These are phyloP conservation scores for Vaccinium myrtillus DNA, from an alignment of 148 eudicot species.

Conservation along the genomic window DNA sequence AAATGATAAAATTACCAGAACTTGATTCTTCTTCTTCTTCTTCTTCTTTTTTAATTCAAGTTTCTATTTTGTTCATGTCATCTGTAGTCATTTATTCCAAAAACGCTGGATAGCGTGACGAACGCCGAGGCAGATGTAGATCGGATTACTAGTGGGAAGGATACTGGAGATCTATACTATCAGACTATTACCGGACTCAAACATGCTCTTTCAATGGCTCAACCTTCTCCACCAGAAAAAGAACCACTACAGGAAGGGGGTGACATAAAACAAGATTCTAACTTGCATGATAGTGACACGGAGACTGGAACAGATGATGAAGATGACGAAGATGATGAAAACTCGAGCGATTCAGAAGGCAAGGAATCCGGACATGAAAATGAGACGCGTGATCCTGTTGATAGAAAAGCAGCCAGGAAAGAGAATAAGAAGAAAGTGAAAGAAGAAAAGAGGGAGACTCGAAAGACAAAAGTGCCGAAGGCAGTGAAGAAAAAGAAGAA, in stretches of 20 bases:
- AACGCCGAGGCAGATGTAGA: conserved; percentile 82
- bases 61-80: background rate
- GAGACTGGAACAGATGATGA: conserved; percentile 40
- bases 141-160: conserved; percentile 63
- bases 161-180: conserved; percentile 67
- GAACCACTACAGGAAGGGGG: conserved; percentile 13
- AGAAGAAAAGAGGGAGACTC: conserved; percentile 89
- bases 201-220: conserved; percentile 35
- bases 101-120: conserved; percentile 76
- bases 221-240: conserved; percentile 28
- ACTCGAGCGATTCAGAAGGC: conserved; percentile 41
- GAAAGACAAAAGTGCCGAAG: conserved; percentile 80
- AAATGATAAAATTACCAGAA: background rate
- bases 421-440: conserved; percentile 96
- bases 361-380: conserved; percentile 17
- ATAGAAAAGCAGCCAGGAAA: conserved; percentile 75
- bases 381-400: conserved; percentile 37
- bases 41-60: background rate
- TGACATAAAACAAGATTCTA: conserved; percentile 21
- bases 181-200: conserved; percentile 74
- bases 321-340: conserved; percentile 39
- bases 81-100: conserved; percentile 76
- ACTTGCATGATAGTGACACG: conserved; percentile 36
- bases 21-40: background rate
- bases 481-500: conserved; percentile 90